Percentiles rank a stretch among this genome's conserved stretches.
Evolutionary conservation across 192 early-diverging fungal species (phyloP).

Genomic region (Backusella mclennaniae): DNA sequence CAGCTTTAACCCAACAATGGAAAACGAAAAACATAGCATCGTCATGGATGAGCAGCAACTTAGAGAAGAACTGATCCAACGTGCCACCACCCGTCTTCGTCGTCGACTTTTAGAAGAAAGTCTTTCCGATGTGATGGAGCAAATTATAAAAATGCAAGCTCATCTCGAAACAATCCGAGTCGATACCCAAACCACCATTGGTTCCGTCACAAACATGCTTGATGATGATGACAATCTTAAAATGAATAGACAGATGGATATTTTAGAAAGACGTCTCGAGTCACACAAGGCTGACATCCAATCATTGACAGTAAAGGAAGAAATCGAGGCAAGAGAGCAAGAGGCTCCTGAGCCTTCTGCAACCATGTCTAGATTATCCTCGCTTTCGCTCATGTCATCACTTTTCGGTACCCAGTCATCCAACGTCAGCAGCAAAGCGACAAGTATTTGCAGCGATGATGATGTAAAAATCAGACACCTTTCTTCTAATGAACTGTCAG

Average conservation of each 20-base stretch:
- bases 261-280: constrained; percentile 19
- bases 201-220: not conserved
- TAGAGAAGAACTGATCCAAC: constrained; percentile 23
- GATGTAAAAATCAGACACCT: not conserved
- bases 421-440: constrained; percentile 1
- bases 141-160: not conserved
- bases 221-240: not conserved
- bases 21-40: not conserved
- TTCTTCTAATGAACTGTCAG: not conserved
- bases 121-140: constrained; percentile 6
- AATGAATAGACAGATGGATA: constrained; percentile 19
- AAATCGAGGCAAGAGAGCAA: not conserved
- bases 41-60: constrained; percentile 5
- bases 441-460: not conserved
- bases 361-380: constrained; percentile 20
- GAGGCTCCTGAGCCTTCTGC: not conserved
- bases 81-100: constrained; percentile 25
- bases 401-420: constrained; percentile 12
- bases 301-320: not conserved
- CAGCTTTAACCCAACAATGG: not conserved
- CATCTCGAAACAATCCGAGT: constrained; percentile 13
- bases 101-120: constrained; percentile 23
- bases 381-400: constrained; percentile 20
- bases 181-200: constrained; percentile 10
- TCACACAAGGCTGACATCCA: not conserved